phyloP scores from a whole-genome alignment of 2,329 filamentous ascomycete species.

The Aureobasidium sp. region DNA sequence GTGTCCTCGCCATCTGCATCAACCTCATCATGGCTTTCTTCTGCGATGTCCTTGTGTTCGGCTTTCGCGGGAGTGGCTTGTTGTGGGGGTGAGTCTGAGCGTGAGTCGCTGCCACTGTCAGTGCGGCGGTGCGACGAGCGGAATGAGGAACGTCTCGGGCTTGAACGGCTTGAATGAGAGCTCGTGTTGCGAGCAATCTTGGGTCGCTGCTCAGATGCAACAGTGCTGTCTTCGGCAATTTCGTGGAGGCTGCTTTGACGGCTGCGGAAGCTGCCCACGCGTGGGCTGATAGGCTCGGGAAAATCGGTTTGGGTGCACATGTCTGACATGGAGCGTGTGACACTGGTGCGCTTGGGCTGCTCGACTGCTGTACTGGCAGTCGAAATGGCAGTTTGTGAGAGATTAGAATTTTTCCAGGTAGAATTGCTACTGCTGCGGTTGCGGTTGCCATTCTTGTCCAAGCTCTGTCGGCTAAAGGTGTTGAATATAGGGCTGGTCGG shows the following conservation, averaged over 20 bases:
- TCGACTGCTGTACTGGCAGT: constrained; percentile 31
- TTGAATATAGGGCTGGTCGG: constrained; percentile 63
- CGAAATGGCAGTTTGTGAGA: constrained; percentile 49
- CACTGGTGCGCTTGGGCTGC: neutral
- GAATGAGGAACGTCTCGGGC: neutral
- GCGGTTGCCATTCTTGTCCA: constrained; percentile 48
- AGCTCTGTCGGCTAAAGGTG: constrained; percentile 55
- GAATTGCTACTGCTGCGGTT: constrained; percentile 44
- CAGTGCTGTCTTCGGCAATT: constrained; percentile 24
- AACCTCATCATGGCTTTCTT: constrained; percentile 27
- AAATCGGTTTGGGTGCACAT: constrained; percentile 51
- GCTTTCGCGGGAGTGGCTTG: neutral
- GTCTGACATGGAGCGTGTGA: constrained; percentile 49
- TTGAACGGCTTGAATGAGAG: constrained; percentile 1
- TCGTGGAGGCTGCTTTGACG: constrained; percentile 20
- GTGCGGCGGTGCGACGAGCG: constrained; percentile 6
- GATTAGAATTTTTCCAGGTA: constrained; percentile 64
- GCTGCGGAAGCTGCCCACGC: constrained; percentile 13
- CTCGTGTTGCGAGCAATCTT: neutral
- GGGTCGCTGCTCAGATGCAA: neutral
- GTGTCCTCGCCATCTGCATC: constrained; percentile 42
- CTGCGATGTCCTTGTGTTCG: constrained; percentile 24
- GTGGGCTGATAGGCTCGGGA: constrained; percentile 11
- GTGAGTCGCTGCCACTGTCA: neutral
- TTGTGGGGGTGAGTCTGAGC: constrained; percentile 8